These are phyloP conservation scores for Nematodospora anomalae DNA, from an alignment of 1,139 yeast species.

Conservation along the genomic window DNA sequence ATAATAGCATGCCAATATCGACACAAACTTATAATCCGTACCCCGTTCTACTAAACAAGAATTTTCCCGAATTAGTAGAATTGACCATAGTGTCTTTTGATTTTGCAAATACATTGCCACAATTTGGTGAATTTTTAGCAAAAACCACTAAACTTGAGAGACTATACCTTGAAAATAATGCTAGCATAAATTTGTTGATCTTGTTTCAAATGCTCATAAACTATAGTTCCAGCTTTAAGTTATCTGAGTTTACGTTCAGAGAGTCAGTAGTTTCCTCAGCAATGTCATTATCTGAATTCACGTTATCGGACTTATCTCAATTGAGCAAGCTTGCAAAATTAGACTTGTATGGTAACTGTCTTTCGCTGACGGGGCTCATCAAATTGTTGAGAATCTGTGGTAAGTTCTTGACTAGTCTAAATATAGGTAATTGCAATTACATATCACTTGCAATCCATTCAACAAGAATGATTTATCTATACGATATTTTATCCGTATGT, in stretches of 20 bases:
- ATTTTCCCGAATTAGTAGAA: slow-evolving; percentile 26
- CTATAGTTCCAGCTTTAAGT: slow-evolving; percentile 28
- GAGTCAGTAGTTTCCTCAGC: slow-evolving; percentile 21
- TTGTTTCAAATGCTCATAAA: slow-evolving; percentile 33
- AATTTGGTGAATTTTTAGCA: slow-evolving; percentile 32
- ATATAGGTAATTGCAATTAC: slow-evolving; percentile 35
- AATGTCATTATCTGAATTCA: slow-evolving; percentile 29
- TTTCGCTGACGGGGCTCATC: slow-evolving; percentile 33
- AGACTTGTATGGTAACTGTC: slow-evolving; percentile 36
- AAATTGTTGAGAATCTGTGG: slow-evolving; percentile 29
- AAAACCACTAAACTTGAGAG: slow-evolving; percentile 20
- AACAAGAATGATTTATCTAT: slow-evolving; percentile 19
- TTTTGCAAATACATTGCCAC: slow-evolving; percentile 28
- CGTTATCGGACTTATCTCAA: slow-evolving; percentile 25
- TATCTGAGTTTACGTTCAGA: slow-evolving; percentile 31
- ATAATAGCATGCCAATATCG: slow-evolving; percentile 11
- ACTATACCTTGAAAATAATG: slow-evolving; percentile 37
- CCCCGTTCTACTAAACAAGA: slow-evolving; percentile 23
- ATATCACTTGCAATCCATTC: slow-evolving; percentile 25
- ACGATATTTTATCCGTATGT: slow-evolving; percentile 23
- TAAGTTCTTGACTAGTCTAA: slow-evolving; percentile 16
- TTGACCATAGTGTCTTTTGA: slow-evolving; percentile 33
- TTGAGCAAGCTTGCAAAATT: slow-evolving; percentile 21
- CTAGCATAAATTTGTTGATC: slow-evolving; percentile 26
- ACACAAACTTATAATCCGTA: slow-evolving; percentile 26